Evolutionary conservation across 192 early-diverging fungal species (phyloP), one percentile per base, ranked within the genome.

Genomic region (Paraglomus brasilianum): DNA sequence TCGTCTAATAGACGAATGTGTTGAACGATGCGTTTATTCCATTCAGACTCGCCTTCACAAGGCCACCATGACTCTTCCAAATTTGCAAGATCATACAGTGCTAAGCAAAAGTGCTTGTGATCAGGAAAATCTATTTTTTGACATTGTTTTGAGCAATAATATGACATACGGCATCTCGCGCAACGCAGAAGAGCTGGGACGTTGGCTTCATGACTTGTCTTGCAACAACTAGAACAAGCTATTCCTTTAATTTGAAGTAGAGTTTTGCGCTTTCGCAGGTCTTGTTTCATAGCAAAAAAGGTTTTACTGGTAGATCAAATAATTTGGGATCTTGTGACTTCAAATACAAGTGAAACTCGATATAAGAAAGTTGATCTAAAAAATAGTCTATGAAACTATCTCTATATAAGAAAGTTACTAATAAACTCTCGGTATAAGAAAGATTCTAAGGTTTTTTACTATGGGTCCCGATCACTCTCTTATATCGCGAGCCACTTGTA

Each of bases 141-240:
- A 43, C 66, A 68, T 43, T 19, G 17, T 21, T 68, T 68, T 41
- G 66, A 68, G 45, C 66, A 68, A 42, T 68, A 68, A 45, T 53
- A 9, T 9, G 41, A 56, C 66, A 68, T 56, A 11, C 52, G 49
- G 44, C 66, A 68, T 13, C 66, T 49, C 44, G 66, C 19, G 8
- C 66, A 68, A 17, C 66, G 50, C 30, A 43, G 56, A 41, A 68
- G 48, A 13, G 51, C 1, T 41, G 8, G 22, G 9, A 55, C 41
- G 13, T 43, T 43, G 8, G 39, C 66, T 55, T 68, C 66, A n/a
- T 38, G 42, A 56, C 39, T 42, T 4, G 66, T 56, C 56, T 68
- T 55, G 41, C 24, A 43, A 68, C 66, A 68, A 39, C 14, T 56
- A 44, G 66, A 43, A 21, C 66, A 68, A 8, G 51, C 40, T 24